These are phyloP conservation scores for Lepidium aucheri DNA, from an alignment of 345 rosid genomes.

Conservation along the genomic window DNA sequence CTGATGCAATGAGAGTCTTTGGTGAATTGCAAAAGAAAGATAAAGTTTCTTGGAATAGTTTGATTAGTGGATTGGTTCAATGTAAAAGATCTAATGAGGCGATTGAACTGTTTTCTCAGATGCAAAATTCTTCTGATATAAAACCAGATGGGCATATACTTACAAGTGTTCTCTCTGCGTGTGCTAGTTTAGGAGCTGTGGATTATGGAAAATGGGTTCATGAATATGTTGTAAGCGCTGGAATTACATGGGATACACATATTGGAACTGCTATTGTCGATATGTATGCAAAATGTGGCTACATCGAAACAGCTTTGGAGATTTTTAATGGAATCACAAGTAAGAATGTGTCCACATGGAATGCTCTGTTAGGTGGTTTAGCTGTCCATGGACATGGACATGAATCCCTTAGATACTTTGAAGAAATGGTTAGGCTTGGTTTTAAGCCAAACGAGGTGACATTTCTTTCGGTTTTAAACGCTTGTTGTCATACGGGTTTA, in stretches of 20 bases:
- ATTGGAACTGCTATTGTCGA: constrained; percentile 36
- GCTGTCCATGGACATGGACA: constrained; percentile 38
- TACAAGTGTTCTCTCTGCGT: constrained; percentile 41
- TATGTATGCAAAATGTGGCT: constrained; percentile 46
- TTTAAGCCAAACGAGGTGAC: constrained; percentile 38
- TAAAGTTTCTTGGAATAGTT: constrained; percentile 41
- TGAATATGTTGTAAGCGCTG: constrained; percentile 27
- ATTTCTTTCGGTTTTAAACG: constrained; percentile 37
- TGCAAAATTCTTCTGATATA: constrained; percentile 29
- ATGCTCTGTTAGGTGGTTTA: constrained; percentile 33
- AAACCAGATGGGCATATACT: constrained; percentile 38
- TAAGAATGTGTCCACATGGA: constrained; percentile 41
- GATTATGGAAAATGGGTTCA: constrained; percentile 46
- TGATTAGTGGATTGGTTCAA: constrained; percentile 40
- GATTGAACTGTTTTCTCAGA: constrained; percentile 30
- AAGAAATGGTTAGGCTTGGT: constrained; percentile 33
- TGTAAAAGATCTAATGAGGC: constrained; percentile 30
- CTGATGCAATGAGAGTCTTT: constrained; percentile 33
- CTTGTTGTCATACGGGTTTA: constrained; percentile 36
- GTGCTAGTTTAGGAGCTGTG: constrained; percentile 42
- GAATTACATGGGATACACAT: constrained; percentile 33
- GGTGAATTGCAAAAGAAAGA: constrained; percentile 31
- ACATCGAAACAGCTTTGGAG: constrained; percentile 31
- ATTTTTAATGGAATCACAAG: constrained; percentile 25
- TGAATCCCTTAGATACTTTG: constrained; percentile 24